phyloP scores from a whole-genome alignment of 768 basidiomycete genomes.

The Mycena leptocephala region DNA sequence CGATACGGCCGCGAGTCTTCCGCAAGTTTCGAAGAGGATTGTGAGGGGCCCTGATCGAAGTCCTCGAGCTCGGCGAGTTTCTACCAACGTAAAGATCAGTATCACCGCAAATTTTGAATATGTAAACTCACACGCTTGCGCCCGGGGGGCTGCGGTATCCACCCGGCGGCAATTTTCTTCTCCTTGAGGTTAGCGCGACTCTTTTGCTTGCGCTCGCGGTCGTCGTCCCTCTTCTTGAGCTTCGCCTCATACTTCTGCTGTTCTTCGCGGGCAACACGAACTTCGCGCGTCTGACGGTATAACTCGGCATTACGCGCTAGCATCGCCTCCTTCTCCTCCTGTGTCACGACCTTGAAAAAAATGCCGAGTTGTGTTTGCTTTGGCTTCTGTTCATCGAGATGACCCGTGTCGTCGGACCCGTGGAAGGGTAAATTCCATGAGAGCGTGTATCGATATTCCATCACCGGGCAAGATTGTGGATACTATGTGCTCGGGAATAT shows the following conservation, averaged over 20 bases:
- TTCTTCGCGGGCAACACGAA: neutral
- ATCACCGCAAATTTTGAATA: neutral
- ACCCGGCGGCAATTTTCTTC: neutral
- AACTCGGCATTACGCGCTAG: neutral
- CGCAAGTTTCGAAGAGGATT: slow-evolving; percentile 11
- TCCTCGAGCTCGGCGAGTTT: neutral
- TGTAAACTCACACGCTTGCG: slow-evolving; percentile 11
- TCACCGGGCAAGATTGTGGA: too few species aligned
- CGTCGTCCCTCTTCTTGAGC: neutral
- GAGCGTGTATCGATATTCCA: too few species aligned
- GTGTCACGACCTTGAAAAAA: slow-evolving; percentile 9
- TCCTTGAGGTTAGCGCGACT: neutral
- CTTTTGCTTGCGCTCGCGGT: neutral
- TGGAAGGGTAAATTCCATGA: too few species aligned
- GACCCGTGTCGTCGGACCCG: too few species aligned
- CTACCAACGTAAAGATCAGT: neutral
- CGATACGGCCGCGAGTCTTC: slow-evolving; percentile 30
- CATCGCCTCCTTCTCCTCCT: neutral
- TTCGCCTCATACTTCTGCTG: neutral
- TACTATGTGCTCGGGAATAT: too few species aligned
- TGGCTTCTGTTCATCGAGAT: too few species aligned
- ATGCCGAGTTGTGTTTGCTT: neutral
- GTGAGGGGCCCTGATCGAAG: neutral
- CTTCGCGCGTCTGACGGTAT: neutral
- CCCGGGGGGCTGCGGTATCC: neutral